A percentile compares a stretch with the other conserved stretches of the same genome.
phyloP scores from a whole-genome alignment of 345 rosid species.

The Lepidium sativum region DNA sequence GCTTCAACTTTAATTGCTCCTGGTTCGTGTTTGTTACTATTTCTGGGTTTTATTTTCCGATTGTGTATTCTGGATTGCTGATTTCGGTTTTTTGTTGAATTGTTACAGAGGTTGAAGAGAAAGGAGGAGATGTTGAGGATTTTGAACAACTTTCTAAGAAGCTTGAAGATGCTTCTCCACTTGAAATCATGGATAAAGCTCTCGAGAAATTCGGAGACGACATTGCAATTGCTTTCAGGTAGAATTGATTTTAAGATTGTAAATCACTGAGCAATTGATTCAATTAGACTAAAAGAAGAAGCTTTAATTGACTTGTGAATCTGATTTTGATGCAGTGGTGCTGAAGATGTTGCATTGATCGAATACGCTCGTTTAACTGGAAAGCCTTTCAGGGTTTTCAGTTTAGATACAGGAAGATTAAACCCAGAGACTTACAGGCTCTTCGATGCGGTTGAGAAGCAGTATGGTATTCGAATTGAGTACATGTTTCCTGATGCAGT shows the following conservation, averaged over 20 bases:
- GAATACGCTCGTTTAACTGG: slow-evolving; percentile 89
- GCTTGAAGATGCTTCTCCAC: slow-evolving; percentile 69
- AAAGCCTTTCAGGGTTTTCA: slow-evolving; percentile 77
- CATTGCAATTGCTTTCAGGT: slow-evolving; percentile 97
- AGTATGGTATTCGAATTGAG: slow-evolving; percentile 67
- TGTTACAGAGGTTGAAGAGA: slow-evolving; percentile 53
- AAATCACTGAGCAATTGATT: background rate
- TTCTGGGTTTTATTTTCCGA: background rate
- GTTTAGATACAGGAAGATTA: slow-evolving; percentile 86
- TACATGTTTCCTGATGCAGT: slow-evolving; percentile 96
- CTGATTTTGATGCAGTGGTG: slow-evolving; percentile 55
- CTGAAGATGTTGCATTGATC: slow-evolving; percentile 92
- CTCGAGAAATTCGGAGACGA: slow-evolving; percentile 71
- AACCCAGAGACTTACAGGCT: slow-evolving; percentile 76
- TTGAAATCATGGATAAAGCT: slow-evolving; percentile 86
- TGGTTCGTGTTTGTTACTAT: slow-evolving; percentile 30
- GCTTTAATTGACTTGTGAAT: background rate
- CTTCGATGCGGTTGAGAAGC: slow-evolving; percentile 72
- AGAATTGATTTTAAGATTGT: background rate
- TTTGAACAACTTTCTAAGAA: slow-evolving; percentile 49
- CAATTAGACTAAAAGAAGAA: background rate
- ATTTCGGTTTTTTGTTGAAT: background rate
- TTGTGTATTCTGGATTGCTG: background rate
- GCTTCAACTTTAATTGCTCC: slow-evolving; percentile 56
- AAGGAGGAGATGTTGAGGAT: slow-evolving; percentile 43